A percentile compares a stretch with the other conserved stretches of the same genome.
Conservation (phyloP, 2,329 filamentous ascomycete species). For the Neurospora sp. region DNA sequence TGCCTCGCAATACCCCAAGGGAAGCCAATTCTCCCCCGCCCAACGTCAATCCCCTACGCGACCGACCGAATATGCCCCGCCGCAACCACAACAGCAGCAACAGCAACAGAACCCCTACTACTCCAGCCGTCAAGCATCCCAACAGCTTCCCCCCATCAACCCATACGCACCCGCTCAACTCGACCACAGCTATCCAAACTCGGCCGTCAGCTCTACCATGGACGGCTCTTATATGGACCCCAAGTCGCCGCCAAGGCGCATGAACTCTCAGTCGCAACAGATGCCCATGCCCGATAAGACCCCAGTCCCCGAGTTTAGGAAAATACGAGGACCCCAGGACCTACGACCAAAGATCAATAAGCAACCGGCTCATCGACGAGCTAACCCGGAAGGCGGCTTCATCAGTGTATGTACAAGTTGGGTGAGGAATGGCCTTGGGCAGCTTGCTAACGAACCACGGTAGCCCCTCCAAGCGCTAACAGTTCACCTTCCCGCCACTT, state of each 20-base stretch:
- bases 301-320: constrained; percentile 79
- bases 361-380: constrained; percentile 84
- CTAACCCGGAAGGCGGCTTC: constrained; percentile 93
- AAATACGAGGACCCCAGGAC: constrained; percentile 61
- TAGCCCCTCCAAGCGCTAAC: constrained; percentile 94
- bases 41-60: constrained; percentile 73
- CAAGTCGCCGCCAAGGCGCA: constrained; percentile 45
- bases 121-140: constrained; percentile 31
- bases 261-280: constrained; percentile 32
- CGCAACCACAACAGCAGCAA: neutral
- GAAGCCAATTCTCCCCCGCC: constrained; percentile 45
- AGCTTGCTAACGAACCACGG: constrained; percentile 1
- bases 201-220: constrained; percentile 49
- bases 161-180: constrained; percentile 59
- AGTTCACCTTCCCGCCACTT: constrained; percentile 84
- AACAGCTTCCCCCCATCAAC: constrained; percentile 65
- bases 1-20: constrained; percentile 61
- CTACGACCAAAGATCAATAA: constrained; percentile 73
- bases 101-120: constrained; percentile 43
- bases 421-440: constrained; percentile 1
- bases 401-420: constrained; percentile 63
- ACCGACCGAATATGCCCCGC: constrained; percentile 45
- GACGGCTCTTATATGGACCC: constrained; percentile 55
- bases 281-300: constrained; percentile 41
- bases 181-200: constrained; percentile 63